phyloP scores from a whole-genome alignment of 805 yeast species.

The Starmerella cellae region DNA sequence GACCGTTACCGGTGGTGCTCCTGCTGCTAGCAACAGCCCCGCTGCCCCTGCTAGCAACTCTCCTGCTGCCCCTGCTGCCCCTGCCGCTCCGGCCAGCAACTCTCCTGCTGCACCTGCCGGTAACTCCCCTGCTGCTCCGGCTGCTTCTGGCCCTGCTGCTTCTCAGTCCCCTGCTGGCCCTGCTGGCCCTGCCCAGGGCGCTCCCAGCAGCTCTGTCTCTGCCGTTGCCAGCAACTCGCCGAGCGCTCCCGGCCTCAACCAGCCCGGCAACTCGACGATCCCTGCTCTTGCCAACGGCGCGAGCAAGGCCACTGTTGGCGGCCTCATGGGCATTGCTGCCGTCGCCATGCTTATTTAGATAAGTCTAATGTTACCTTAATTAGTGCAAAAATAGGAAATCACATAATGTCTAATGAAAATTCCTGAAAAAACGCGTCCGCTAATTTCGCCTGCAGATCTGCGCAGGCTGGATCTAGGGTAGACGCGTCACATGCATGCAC shows the following conservation, averaged over 20 bases:
- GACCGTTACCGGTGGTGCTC: constrained; percentile 21
- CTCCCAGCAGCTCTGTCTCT: constrained; percentile 1
- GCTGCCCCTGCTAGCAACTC: constrained; percentile 12
- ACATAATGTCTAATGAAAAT: too few species aligned
- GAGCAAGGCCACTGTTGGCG: neutral
- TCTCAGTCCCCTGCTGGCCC: constrained; percentile 19
- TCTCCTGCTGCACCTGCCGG: constrained; percentile 2
- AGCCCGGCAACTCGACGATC: neutral
- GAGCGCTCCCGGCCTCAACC: constrained; percentile 1
- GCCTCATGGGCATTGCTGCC: constrained; percentile 1
- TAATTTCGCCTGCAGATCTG: too few species aligned
- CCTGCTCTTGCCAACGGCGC: constrained; percentile 11
- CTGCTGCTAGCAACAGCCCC: neutral
- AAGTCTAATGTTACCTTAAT: too few species aligned
- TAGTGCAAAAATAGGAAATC: too few species aligned
- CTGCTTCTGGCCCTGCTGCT: constrained; percentile 19
- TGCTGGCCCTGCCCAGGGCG: constrained; percentile 11
- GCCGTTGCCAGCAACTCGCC: constrained; percentile 1
- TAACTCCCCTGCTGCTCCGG: constrained; percentile 1
- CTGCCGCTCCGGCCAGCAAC: too few species aligned
- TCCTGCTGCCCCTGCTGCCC: constrained; percentile 9
- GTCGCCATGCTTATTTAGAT: constrained; percentile 2
- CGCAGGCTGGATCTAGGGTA: too few species aligned
- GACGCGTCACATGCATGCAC: too few species aligned
- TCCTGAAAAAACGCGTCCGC: too few species aligned